Percentiles rank a stretch among this genome's conserved stretches.
Conservation (phyloP, 2,329 filamentous ascomycete species). For the Ceratocystis alfenasii region DNA sequence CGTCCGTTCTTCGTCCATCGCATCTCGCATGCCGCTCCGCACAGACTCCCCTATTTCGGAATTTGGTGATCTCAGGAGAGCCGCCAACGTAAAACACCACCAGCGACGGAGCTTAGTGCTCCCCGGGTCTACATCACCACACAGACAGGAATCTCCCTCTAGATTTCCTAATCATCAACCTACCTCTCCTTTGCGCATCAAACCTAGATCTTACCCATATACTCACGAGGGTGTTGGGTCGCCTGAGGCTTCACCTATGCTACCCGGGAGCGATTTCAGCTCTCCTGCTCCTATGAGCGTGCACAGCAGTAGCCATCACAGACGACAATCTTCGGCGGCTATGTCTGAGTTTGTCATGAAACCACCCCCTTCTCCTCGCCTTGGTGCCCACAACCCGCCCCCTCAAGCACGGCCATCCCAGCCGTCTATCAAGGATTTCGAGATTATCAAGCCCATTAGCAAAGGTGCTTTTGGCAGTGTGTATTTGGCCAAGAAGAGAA, state of each 20-base stretch:
- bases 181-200: slow-evolving; percentile 79
- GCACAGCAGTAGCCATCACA: slow-evolving; percentile 47
- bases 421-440: slow-evolving; percentile 97
- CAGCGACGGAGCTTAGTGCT: slow-evolving; percentile 81
- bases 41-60: slow-evolving; percentile 89
- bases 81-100: slow-evolving; percentile 67
- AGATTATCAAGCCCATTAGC: slow-evolving; percentile 98
- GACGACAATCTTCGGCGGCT: slow-evolving; percentile 81
- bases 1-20: slow-evolving; percentile 63
- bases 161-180: slow-evolving; percentile 48
- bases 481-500: slow-evolving; percentile 96
- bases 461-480: slow-evolving; percentile 98
- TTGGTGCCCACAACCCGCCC: slow-evolving; percentile 63
- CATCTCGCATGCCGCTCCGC: slow-evolving; percentile 54
- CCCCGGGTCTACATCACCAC: slow-evolving; percentile 64
- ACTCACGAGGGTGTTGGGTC: slow-evolving; percentile 59
- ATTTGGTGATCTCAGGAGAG: slow-evolving; percentile 60
- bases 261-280: slow-evolving; percentile 69
- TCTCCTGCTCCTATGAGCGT: slow-evolving; percentile 53
- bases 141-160: slow-evolving; percentile 79
- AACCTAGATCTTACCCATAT: slow-evolving; percentile 54
- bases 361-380: slow-evolving; percentile 68
- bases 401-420: slow-evolving; percentile 79
- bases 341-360: slow-evolving; percentile 57
- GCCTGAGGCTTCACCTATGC: slow-evolving; percentile 78